phyloP scores from a whole-genome alignment of 2,329 filamentous ascomycete genomes.

The Aspergillus sp. region DNA sequence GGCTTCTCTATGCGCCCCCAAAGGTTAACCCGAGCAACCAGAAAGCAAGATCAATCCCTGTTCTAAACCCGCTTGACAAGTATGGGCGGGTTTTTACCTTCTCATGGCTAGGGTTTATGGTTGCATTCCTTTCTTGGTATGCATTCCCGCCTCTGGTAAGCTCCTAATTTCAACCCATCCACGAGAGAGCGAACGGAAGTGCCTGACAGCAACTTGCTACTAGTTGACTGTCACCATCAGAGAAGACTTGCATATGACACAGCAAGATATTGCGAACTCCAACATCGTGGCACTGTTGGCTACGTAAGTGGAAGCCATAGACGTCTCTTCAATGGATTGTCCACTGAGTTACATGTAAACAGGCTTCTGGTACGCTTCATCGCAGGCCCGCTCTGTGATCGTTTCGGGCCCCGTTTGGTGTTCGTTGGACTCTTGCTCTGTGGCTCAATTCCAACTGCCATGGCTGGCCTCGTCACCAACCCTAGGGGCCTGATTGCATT shows the following conservation, averaged over 20 bases:
- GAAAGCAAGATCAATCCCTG: conserved; percentile 71
- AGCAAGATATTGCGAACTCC: conserved; percentile 70
- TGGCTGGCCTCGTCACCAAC: conserved; percentile 66
- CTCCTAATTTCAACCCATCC: conserved; percentile 5
- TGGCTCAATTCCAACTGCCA: conserved; percentile 70
- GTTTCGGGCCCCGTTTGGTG: conserved; percentile 68
- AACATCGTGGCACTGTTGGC: conserved; percentile 75
- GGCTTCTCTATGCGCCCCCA: conserved; percentile 41
- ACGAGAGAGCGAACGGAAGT: conserved; percentile 2
- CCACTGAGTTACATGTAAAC: conserved; percentile 1
- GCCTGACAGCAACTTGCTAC: conserved; percentile 9
- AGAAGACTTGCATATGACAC: conserved; percentile 62
- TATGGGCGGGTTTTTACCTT: conserved; percentile 89
- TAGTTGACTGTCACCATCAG: conserved; percentile 67
- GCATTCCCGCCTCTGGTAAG: conserved; percentile 76
- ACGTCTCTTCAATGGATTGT: neutral
- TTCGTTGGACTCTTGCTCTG: conserved; percentile 69
- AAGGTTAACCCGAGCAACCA: conserved; percentile 74
- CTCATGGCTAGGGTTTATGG: conserved; percentile 76
- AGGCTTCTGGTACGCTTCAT: conserved; percentile 66
- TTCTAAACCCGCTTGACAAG: conserved; percentile 66
- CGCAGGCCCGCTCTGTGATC: conserved; percentile 76
- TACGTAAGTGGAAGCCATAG: conserved; percentile 41
- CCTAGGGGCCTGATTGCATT: conserved; percentile 43
- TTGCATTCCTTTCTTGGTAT: conserved; percentile 85